phyloP scores from a whole-genome alignment of 2,329 filamentous ascomycete genomes.

The Trichoderma sp. region DNA sequence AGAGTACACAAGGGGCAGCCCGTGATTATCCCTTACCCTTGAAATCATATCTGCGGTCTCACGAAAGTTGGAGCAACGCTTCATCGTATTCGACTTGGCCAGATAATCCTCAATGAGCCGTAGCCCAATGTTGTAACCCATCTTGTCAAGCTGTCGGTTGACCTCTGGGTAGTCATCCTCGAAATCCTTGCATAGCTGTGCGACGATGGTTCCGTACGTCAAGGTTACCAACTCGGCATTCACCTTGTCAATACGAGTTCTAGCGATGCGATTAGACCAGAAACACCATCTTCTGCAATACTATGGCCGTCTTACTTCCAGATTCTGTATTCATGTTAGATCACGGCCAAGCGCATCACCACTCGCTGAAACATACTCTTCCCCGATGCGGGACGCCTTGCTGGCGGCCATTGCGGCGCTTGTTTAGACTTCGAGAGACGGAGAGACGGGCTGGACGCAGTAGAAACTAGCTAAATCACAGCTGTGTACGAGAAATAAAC shows the following conservation, averaged over 20 bases:
- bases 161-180: slow-evolving; percentile 92
- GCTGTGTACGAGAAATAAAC: not conserved
- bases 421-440: not conserved
- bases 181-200: slow-evolving; percentile 94
- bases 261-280: slow-evolving; percentile 42
- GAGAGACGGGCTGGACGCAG: not conserved
- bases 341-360: slow-evolving; percentile 15
- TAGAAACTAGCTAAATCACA: not conserved
- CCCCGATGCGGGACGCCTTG: slow-evolving; percentile 60
- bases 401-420: slow-evolving; percentile 51
- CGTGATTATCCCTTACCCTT: slow-evolving; percentile 55
- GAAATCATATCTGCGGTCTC: slow-evolving; percentile 97
- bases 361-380: slow-evolving; percentile 49
- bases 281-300: slow-evolving; percentile 3
- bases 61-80: slow-evolving; percentile 85
- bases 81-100: slow-evolving; percentile 87
- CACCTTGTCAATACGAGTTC: slow-evolving; percentile 94
- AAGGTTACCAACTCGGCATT: slow-evolving; percentile 96
- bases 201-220: slow-evolving; percentile 96
- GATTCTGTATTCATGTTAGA: slow-evolving; percentile 57
- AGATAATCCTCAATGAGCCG: slow-evolving; percentile 96
- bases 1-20: not conserved
- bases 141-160: slow-evolving; percentile 96
- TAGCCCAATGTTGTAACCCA: slow-evolving; percentile 98
- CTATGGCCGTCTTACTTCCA: slow-evolving; percentile 74